Conservation (phyloP, 2,329 filamentous ascomycete genomes). For the Sarocladium strictum region DNA sequence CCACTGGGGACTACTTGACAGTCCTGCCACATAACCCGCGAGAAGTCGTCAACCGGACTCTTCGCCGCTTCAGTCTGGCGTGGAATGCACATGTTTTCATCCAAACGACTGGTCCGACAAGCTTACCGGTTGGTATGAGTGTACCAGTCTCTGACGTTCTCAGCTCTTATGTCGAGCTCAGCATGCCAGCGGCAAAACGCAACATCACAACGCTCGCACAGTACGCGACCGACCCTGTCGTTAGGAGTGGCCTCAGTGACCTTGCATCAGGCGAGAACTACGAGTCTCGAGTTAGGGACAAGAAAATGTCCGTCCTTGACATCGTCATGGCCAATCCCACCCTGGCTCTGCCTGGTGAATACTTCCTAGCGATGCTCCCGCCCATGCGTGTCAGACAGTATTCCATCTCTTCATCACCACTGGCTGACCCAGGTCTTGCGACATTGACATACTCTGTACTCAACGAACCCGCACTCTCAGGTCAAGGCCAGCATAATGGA, state of each 20-base stretch:
- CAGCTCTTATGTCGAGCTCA: constrained; percentile 20
- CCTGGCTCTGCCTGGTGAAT: constrained; percentile 48
- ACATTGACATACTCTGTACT: constrained; percentile 61
- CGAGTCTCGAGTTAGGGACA: constrained; percentile 33
- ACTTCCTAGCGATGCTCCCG: constrained; percentile 58
- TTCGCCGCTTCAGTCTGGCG: constrained; percentile 55
- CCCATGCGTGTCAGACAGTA: constrained; percentile 46
- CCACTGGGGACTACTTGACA: constrained; percentile 65
- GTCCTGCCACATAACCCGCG: constrained; percentile 61
- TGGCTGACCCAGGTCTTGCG: constrained; percentile 44
- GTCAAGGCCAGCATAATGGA: constrained; percentile 41
- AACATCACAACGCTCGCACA: constrained; percentile 18
- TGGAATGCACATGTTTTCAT: constrained; percentile 55
- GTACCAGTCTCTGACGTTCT: constrained; percentile 56
- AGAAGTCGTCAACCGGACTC: constrained; percentile 51
- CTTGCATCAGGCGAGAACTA: constrained; percentile 27
- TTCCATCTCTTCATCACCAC: constrained; percentile 63
- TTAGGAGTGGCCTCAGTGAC: constrained; percentile 22
- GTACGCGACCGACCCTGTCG: constrained; percentile 25
- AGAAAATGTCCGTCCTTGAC: constrained; percentile 52
- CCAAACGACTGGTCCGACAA: constrained; percentile 35
- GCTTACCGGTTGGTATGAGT: constrained; percentile 44
- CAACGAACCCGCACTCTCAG: constrained; percentile 41
- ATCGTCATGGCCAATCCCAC: constrained; percentile 49
- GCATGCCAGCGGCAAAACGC: constrained; percentile 14